Evolutionary conservation across 805 yeast genomes (phyloP).

Genomic region (Barnettozyma botsteinii): DNA sequence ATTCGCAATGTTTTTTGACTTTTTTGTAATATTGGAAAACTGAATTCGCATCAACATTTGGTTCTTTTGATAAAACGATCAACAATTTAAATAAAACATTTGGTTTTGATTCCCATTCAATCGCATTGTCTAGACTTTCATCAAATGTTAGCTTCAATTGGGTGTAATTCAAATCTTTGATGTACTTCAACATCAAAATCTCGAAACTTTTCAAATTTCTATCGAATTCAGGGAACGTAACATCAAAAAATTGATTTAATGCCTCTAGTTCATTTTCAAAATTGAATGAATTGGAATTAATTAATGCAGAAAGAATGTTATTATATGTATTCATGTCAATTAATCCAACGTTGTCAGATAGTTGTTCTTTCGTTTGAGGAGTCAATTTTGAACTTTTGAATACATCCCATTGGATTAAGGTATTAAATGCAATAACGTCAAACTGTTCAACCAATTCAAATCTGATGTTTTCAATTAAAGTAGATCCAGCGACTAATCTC

Average conservation of each 20-base stretch:
- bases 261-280: neutral
- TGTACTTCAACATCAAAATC: constrained; percentile 11
- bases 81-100: constrained; percentile 26
- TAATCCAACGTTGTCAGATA: neutral
- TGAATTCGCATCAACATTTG: constrained; percentile 22
- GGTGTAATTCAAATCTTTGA: neutral
- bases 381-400: constrained; percentile 1
- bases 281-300: neutral
- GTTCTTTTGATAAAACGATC: constrained; percentile 23
- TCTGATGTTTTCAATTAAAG: neutral
- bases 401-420: constrained; percentile 7
- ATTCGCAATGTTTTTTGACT: constrained; percentile 35
- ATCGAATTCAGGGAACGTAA: neutral
- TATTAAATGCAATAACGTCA: neutral
- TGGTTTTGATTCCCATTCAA: constrained; percentile 35
- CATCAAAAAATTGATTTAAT: neutral
- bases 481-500: neutral
- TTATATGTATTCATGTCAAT: neutral
- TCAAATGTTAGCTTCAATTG: constrained; percentile 28
- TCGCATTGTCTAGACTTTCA: constrained; percentile 32
- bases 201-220: constrained; percentile 9
- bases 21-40: constrained; percentile 35
- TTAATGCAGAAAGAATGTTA: neutral
- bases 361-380: neutral
- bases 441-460: neutral